phyloP scores from a whole-genome alignment of 345 rosid species.

The Corymbia maculata region DNA sequence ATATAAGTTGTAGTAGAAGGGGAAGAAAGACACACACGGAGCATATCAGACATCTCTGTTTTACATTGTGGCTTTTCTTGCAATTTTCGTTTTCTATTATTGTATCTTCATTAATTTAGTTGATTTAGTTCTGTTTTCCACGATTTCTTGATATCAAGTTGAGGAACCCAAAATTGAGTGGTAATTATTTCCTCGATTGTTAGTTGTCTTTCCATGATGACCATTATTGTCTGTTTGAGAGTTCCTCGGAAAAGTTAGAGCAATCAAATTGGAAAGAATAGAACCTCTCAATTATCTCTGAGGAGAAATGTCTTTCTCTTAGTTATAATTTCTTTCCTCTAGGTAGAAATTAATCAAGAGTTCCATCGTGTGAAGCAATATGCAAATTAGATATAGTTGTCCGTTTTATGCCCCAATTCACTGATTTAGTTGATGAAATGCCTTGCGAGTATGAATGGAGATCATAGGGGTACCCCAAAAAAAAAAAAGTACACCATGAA shows the following conservation, averaged over 20 bases:
- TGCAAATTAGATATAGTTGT: background rate
- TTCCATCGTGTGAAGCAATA: background rate
- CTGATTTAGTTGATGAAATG: background rate
- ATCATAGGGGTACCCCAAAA: background rate
- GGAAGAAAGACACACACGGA: background rate
- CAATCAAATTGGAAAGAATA: background rate
- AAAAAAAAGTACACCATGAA: background rate
- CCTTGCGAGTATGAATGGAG: background rate
- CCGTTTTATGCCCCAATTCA: background rate
- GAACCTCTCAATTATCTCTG: background rate
- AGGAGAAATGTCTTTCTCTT: background rate
- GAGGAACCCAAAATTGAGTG: background rate
- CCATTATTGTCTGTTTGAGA: background rate
- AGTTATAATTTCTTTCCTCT: background rate
- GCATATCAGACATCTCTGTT: background rate
- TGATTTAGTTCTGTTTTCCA: background rate
- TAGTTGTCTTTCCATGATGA: background rate
- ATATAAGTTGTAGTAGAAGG: background rate
- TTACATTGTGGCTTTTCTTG: background rate
- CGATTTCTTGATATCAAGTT: background rate
- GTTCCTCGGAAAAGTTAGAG: background rate
- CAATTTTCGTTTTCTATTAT: background rate
- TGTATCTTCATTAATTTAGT: background rate
- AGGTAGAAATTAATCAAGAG: background rate
- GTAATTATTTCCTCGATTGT: background rate